phyloP scores from a whole-genome alignment of 768 basidiomycete genomes.

The Lentinula guzmanii region DNA sequence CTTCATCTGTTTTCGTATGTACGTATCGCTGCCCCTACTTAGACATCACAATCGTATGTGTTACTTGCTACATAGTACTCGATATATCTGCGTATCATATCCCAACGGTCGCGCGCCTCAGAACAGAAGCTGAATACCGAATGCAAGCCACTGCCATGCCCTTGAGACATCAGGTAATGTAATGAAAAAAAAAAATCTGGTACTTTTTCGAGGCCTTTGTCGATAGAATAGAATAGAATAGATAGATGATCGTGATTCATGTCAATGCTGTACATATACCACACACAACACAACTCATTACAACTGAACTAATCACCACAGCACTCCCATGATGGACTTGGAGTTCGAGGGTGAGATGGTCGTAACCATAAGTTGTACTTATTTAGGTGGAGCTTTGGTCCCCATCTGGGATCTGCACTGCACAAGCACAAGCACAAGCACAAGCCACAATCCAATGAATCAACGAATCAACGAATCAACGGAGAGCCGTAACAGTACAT shows the following conservation, averaged over 20 bases:
- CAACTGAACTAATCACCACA: not conserved
- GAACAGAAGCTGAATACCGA: too few relatives aligned
- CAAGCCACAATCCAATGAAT: too few relatives aligned
- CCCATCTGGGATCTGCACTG: not conserved
- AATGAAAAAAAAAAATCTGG: too few relatives aligned
- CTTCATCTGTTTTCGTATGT: not conserved
- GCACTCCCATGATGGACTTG: too few relatives aligned
- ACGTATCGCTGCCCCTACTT: not conserved
- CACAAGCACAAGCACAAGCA: too few relatives aligned
- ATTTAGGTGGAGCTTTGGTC: not conserved
- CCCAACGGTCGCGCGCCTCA: not conserved
- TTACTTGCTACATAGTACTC: not conserved
- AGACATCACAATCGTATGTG: not conserved
- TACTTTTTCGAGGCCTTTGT: too few relatives aligned
- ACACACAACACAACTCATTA: too few relatives aligned
- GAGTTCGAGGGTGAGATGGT: not conserved
- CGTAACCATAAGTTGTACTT: not conserved
- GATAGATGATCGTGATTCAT: too few relatives aligned
- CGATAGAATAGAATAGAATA: too few relatives aligned
- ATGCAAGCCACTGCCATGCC: too few relatives aligned
- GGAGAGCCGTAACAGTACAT: not conserved
- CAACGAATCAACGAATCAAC: not conserved
- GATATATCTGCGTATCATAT: not conserved
- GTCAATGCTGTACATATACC: too few relatives aligned
- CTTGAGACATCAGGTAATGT: too few relatives aligned